Conservation (phyloP, 2,329 filamentous ascomycete species). For the Chrysoporthe deuterocubensis region DNA sequence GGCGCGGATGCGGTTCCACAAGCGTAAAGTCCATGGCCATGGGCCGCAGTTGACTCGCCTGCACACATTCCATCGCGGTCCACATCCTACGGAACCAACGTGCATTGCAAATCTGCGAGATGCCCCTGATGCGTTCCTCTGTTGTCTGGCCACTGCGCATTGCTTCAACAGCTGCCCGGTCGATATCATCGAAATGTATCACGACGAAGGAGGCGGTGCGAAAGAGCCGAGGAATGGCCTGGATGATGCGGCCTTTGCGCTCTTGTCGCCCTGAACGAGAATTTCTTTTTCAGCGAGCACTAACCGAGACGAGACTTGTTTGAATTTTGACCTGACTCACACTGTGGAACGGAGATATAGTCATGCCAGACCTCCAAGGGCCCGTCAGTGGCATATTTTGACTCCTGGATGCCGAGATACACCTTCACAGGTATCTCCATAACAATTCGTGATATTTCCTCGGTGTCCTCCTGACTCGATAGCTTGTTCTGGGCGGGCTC, state of each 20-base stretch:
- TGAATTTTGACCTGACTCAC: background rate
- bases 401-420: no score
- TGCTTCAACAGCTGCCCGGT: background rate
- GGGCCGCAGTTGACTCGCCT: conserved; percentile 23
- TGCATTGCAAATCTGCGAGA: conserved; percentile 29
- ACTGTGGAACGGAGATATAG: conserved; percentile 31
- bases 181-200: conserved; percentile 20
- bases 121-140: conserved; percentile 19
- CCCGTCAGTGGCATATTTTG: no score
- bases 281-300: background rate
- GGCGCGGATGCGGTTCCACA: background rate
- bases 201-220: conserved; percentile 21
- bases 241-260: conserved; percentile 21
- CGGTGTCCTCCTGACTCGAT: no score
- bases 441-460: no score
- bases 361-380: conserved; percentile 30
- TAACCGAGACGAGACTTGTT: no score
- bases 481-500: no score
- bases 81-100: conserved; percentile 31
- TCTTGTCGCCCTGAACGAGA: conserved; percentile 12
- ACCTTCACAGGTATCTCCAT: no score
- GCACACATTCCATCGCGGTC: conserved; percentile 31
- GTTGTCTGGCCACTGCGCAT: background rate
- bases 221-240: conserved; percentile 21
- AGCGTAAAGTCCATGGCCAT: conserved; percentile 27